phyloP scores from a whole-genome alignment of 2,329 filamentous ascomycete species.

The Paecilomyces dactylethromorphus region DNA sequence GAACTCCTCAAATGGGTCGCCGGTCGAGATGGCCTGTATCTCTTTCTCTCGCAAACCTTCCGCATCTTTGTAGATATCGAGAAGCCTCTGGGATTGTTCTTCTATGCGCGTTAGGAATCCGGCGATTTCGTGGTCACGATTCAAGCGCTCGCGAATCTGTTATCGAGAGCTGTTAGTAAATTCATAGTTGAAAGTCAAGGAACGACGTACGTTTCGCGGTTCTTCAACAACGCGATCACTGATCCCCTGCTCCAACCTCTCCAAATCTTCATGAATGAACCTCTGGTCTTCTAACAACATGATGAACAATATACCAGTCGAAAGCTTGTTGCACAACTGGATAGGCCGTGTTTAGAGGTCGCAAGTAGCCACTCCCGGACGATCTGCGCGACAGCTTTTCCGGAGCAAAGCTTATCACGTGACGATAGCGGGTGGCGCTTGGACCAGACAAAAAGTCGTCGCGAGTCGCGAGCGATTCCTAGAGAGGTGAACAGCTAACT shows the following conservation, averaged over 20 bases:
- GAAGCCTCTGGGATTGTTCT: conserved; percentile 70
- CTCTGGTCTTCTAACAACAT: conserved; percentile 92
- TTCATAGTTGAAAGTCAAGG: conserved; percentile 2
- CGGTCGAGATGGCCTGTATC: conserved; percentile 73
- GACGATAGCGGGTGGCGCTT: conserved; percentile 12
- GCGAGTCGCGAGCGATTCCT: conserved; percentile 1
- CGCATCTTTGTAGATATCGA: conserved; percentile 78
- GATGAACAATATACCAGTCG: conserved; percentile 7
- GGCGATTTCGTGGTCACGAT: conserved; percentile 85
- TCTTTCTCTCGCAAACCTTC: conserved; percentile 68
- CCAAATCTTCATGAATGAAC: conserved; percentile 90
- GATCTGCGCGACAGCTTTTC: conserved; percentile 17
- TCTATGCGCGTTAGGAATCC: conserved; percentile 84
- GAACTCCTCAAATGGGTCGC: conserved; percentile 85
- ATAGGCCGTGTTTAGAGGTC: not conserved
- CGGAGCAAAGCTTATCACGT: conserved; percentile 16
- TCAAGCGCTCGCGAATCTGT: conserved; percentile 80
- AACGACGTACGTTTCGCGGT: conserved; percentile 67
- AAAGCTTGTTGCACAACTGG: not conserved
- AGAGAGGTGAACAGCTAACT: not conserved
- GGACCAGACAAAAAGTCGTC: conserved; percentile 17
- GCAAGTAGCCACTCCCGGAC: conserved; percentile 2
- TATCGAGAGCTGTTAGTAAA: conserved; percentile 12
- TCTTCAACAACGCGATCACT: conserved; percentile 84
- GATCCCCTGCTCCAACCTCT: conserved; percentile 90